Evolutionary conservation across 805 yeast species (phyloP).

Genomic region (Danielozyma ontarioensis): DNA sequence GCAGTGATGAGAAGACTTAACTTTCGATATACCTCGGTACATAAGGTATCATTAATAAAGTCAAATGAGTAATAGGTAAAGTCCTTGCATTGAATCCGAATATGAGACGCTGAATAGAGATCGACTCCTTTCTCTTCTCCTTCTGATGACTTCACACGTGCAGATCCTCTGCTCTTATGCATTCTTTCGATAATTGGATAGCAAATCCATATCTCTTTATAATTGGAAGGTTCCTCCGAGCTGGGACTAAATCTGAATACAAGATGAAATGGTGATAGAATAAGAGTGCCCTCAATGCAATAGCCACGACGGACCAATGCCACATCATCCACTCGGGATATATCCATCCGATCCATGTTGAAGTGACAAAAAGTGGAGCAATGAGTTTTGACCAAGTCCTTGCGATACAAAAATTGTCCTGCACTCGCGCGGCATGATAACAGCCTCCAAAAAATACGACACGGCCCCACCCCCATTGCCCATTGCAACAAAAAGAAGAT

Average conservation of each 20-base stretch:
- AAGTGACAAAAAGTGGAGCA: not conserved
- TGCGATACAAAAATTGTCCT: not conserved
- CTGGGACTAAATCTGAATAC: slow-evolving; percentile 29
- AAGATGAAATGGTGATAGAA: slow-evolving; percentile 32
- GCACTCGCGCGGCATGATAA: not conserved
- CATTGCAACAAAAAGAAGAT: too few relatives aligned
- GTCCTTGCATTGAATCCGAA: slow-evolving; percentile 78
- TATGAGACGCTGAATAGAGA: slow-evolving; percentile 42
- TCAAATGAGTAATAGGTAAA: slow-evolving; percentile 78
- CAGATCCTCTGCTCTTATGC: slow-evolving; percentile 51
- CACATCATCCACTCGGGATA: slow-evolving; percentile 34
- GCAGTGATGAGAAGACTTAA: slow-evolving; percentile 62
- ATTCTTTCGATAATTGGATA: slow-evolving; percentile 76
- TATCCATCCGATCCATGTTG: slow-evolving; percentile 22
- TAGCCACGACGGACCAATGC: slow-evolving; percentile 34
- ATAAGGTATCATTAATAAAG: slow-evolving; percentile 52
- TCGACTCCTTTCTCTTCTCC: slow-evolving; percentile 16
- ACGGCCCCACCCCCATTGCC: too few relatives aligned
- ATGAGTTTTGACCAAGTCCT: not conserved
- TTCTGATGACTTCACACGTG: slow-evolving; percentile 21
- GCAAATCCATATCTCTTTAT: slow-evolving; percentile 83
- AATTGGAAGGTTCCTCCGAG: slow-evolving; percentile 8
- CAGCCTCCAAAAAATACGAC: not conserved
- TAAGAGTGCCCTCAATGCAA: slow-evolving; percentile 30
- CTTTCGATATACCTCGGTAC: slow-evolving; percentile 69